These are phyloP conservation scores for Pelargonium citronellum DNA, from an alignment of 441 rosid genomes.

Conservation along the genomic window DNA sequence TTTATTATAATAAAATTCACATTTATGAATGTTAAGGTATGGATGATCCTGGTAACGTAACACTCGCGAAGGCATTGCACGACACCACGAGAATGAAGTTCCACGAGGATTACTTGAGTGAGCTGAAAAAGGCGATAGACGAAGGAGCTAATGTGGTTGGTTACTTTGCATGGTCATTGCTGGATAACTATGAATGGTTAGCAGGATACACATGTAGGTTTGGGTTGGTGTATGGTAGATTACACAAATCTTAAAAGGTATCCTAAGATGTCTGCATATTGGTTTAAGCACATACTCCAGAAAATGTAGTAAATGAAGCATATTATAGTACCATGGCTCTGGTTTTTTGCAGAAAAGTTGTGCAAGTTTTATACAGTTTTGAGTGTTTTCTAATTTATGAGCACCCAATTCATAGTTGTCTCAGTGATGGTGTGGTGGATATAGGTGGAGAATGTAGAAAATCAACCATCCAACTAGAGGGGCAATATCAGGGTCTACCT, in stretches of 20 bases:
- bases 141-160: constrained; percentile 79
- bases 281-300: constrained; percentile 64
- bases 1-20: no score
- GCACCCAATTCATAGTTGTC: no score
- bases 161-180: constrained; percentile 91
- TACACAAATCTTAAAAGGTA: constrained; percentile 57
- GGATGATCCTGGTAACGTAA: no score
- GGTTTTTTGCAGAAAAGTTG: no score
- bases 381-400: no score
- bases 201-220: constrained; percentile 90
- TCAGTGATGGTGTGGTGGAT: no score
- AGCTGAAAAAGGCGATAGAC: constrained; percentile 73
- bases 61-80: no score
- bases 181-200: constrained; percentile 91
- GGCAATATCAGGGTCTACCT: no score
- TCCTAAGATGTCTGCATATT: constrained; percentile 85
- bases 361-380: no score
- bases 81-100: constrained; percentile 71
- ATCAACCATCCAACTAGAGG: no score
- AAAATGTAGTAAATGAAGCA: constrained; percentile 22
- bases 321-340: no score
- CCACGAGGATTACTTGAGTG: constrained; percentile 60
- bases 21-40: constrained; percentile 42
- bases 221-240: constrained; percentile 82
- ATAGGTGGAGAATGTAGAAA: no score